phyloP scores from a whole-genome alignment of 345 rosid species.

The Fremontodendron californicum region DNA sequence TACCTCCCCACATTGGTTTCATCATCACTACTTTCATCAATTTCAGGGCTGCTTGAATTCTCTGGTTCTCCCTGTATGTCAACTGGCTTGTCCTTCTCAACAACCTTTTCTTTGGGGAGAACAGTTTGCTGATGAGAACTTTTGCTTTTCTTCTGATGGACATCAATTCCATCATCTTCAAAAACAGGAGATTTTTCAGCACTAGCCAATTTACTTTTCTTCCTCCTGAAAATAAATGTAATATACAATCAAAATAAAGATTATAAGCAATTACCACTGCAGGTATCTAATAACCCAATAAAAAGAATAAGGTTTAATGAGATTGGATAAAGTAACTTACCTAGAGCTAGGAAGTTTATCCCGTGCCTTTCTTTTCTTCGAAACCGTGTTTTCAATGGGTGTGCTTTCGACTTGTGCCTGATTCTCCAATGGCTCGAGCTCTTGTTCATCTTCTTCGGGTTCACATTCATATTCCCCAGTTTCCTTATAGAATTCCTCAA shows the following conservation, averaged over 20 bases:
- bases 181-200: conserved; percentile 35
- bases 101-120: conserved; percentile 7
- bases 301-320: neutral
- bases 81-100: conserved; percentile 28
- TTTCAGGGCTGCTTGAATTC: conserved; percentile 21
- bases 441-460: conserved; percentile 42
- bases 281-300: neutral
- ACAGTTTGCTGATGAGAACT: conserved; percentile 12
- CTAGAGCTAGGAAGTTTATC: conserved; percentile 52
- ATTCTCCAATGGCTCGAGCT: conserved; percentile 21
- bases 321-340: conserved; percentile 36
- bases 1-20: conserved; percentile 35
- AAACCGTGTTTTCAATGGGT: conserved; percentile 30
- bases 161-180: conserved; percentile 23
- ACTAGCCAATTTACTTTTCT: conserved; percentile 50
- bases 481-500: conserved; percentile 69
- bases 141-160: conserved; percentile 24
- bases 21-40: conserved; percentile 20
- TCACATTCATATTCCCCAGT: conserved; percentile 61
- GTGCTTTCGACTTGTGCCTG: conserved; percentile 26
- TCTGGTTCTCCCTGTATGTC: conserved; percentile 21
- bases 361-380: conserved; percentile 72
- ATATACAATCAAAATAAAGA: neutral
- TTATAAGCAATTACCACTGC: neutral
- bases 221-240: conserved; percentile 45